Evolutionary conservation across 202 grass and related monocot genomes (phyloP).

Genomic region (Carex arenaria): DNA sequence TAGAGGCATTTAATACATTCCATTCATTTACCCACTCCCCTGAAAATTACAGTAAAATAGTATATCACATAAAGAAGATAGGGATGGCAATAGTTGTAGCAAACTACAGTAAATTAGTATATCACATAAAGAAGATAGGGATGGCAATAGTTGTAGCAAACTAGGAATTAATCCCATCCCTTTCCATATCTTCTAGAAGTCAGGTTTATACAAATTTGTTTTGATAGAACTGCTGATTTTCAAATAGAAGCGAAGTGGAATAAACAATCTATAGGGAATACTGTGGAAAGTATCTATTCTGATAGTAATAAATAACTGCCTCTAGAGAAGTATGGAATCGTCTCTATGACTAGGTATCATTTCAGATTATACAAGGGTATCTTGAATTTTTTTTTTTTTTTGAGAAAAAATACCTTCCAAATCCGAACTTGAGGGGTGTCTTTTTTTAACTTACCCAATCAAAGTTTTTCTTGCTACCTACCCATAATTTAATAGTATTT

Average conservation of each 20-base stretch:
- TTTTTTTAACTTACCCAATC: not conserved
- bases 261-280: not conserved
- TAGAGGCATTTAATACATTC: slow-evolving; percentile 49
- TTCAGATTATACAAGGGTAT: not conserved
- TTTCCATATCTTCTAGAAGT: not conserved
- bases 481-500: not conserved
- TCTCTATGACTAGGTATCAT: not conserved
- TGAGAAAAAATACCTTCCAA: too few relatives aligned
- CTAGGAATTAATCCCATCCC: slow-evolving; percentile 11
- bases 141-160: slow-evolving; percentile 10
- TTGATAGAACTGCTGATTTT: not conserved
- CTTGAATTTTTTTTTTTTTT: too few relatives aligned
- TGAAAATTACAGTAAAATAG: slow-evolving; percentile 44
- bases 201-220: slow-evolving; percentile 5
- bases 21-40: slow-evolving; percentile 76
- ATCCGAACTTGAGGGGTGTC: not conserved
- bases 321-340: not conserved
- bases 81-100: not conserved
- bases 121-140: slow-evolving; percentile 31
- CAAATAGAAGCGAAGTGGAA: not conserved
- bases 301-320: not conserved
- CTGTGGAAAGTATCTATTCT: not conserved
- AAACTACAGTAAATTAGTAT: slow-evolving; percentile 47
- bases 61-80: slow-evolving; percentile 36
- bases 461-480: not conserved